phyloP scores from a whole-genome alignment of 2,329 filamentous ascomycete species.

The Monilinia fructicola region DNA sequence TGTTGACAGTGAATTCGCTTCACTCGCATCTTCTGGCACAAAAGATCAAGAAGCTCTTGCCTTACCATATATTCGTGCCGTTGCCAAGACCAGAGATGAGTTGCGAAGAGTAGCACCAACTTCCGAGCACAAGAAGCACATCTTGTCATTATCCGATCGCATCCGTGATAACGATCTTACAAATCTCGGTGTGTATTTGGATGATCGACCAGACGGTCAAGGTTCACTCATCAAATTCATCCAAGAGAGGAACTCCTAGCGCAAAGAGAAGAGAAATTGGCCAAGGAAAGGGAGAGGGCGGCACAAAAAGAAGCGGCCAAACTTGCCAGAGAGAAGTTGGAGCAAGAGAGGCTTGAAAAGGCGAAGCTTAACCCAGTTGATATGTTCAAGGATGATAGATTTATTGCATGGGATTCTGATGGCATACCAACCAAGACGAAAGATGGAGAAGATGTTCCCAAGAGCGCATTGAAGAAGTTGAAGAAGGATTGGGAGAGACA shows the following conservation, averaged over 20 bases:
- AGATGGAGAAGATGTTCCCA: conserved; percentile 76
- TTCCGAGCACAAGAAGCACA: conserved; percentile 62
- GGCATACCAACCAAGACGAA: conserved; percentile 76
- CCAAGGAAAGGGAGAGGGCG: conserved; percentile 60
- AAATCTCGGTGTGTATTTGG: conserved; percentile 81
- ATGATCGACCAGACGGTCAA: conserved; percentile 63
- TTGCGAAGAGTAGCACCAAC: conserved; percentile 55
- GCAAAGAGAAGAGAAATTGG: conserved; percentile 58
- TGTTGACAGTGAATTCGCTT: conserved; percentile 50
- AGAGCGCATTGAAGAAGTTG: conserved; percentile 77
- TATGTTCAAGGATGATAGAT: conserved; percentile 62
- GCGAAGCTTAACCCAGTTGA: conserved; percentile 55
- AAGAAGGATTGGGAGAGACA: conserved; percentile 89
- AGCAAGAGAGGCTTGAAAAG: conserved; percentile 52
- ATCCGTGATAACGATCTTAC: conserved; percentile 81
- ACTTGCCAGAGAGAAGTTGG: conserved; percentile 47
- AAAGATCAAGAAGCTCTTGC: conserved; percentile 54
- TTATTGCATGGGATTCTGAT: conserved; percentile 77
- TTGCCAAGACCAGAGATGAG: conserved; percentile 43
- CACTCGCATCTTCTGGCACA: conserved; percentile 47
- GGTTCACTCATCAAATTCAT: conserved; percentile 73
- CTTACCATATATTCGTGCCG: conserved; percentile 55
- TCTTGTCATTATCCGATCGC: conserved; percentile 74
- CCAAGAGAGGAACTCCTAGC: conserved; percentile 57
- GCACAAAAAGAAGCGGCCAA: conserved; percentile 46